Evolutionary conservation across 2,329 filamentous ascomycete species (phyloP), one percentile per base, ranked within the genome.

Genomic region (Pezicula neosporulosa): DNA sequence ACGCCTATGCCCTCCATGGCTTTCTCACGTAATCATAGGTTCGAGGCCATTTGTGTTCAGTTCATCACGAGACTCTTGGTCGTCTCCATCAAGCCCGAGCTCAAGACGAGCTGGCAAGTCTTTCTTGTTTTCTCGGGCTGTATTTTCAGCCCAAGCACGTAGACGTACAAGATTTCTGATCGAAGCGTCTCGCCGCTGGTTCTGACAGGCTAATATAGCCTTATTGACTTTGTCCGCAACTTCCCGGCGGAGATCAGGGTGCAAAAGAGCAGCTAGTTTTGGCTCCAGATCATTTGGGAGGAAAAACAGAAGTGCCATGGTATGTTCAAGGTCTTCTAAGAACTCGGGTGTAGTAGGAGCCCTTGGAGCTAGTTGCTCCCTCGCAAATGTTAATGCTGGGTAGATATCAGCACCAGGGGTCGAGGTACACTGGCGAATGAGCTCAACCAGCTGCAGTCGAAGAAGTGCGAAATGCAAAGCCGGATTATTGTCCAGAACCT

Each of bases 211-310:
- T 24, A 97, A 73, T 48, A 99, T 90, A 10, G 91, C 90, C 69
- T 91, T 86, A 66, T 99, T 99, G 49, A 99, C 94, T 60, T 81
- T 81, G 55, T 86, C 85, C 4, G 94, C 94, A n/a, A 97, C 91
- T 41, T 86, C 82, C 59, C 86, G 83, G 55, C 94, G 85, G 42
- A 97, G 77, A 44, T 84, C 80, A 2, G 92, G 89, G 59, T 96
- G 81, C 16, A 99, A 75, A 27, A 99, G 76, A 44, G 83, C 82
- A 36, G 86, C 84, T 30, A 97, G 76, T 45, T 89, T 83, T 2
- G 89, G 85, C 42, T 89, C 83, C 36, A 97, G 78, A 48, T 83
- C 86, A 48, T 94, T 88, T n/a, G 83, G 80, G 1, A 90, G 85
- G 61, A 97, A 96, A 41, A 99, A 87, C 37, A 99, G 77, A 38